Evolutionary conservation across 1,284 basidiomycete genomes (phyloP).

Genomic region (Irpex sp.): DNA sequence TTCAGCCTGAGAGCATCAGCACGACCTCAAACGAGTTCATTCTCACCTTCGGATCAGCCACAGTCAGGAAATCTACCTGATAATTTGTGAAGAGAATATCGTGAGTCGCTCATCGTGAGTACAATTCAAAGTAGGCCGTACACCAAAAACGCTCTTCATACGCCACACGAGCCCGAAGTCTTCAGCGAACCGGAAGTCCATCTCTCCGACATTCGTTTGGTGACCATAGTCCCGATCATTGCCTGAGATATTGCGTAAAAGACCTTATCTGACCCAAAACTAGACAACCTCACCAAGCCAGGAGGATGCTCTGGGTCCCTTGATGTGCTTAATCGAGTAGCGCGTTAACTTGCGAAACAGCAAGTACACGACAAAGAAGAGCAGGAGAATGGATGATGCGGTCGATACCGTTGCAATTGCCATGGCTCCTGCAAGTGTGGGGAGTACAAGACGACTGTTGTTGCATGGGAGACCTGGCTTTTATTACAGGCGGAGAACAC

Average conservation of each 20-base stretch:
- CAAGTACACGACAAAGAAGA: background rate
- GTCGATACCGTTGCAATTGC: background rate
- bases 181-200: constrained; percentile 26
- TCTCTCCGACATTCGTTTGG: constrained; percentile 29
- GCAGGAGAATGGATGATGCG: background rate
- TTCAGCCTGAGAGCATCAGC: too few relatives aligned
- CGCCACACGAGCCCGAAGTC: constrained; percentile 32
- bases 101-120: background rate
- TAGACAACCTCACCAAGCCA: constrained; percentile 8
- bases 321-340: constrained; percentile 7
- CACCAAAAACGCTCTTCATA: constrained; percentile 6
- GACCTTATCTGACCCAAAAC: background rate
- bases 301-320: constrained; percentile 8
- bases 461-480: too few relatives aligned
- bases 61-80: constrained; percentile 17
- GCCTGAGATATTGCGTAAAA: background rate
- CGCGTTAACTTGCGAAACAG: background rate
- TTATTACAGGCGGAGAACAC: too few relatives aligned
- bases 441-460: too few relatives aligned
- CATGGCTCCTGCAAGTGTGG: too few relatives aligned
- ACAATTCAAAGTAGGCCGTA: background rate
- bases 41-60: constrained; percentile 21
- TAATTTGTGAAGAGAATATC: background rate
- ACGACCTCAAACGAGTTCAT: too few relatives aligned
- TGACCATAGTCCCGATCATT: constrained; percentile 12